These are phyloP conservation scores for Sequoiadendron giganteum DNA, from an alignment of 75 land plant species.

Conservation along the genomic window DNA sequence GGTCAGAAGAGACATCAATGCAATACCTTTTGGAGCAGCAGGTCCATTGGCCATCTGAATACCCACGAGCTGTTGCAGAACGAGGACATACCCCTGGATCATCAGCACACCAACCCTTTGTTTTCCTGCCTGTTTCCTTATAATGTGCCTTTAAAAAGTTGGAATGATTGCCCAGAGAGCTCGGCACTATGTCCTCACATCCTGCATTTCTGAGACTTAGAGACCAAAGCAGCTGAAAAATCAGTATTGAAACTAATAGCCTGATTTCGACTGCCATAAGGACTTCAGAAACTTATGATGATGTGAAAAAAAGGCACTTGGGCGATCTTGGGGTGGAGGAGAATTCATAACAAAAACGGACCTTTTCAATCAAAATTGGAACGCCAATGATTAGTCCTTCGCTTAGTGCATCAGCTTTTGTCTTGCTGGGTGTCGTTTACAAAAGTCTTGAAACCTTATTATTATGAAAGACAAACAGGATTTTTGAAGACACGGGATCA, in stretches of 20 bases:
- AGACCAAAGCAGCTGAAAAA: not conserved
- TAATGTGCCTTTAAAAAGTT: not conserved
- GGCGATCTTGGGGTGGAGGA: too few species aligned
- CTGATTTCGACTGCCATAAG: not conserved
- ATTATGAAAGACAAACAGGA: too few species aligned
- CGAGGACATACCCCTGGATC: not conserved
- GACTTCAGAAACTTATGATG: too few species aligned
- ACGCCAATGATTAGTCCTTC: too few species aligned
- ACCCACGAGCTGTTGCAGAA: not conserved
- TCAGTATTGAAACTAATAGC: not conserved
- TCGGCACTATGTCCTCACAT: not conserved
- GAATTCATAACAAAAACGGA: too few species aligned
- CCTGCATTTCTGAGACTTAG: not conserved
- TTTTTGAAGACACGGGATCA: too few species aligned
- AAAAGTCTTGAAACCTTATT: too few species aligned
- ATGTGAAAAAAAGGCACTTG: too few species aligned
- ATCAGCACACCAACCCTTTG: not conserved
- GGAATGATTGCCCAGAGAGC: not conserved
- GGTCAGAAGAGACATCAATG: not conserved
- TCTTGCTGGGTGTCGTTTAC: too few species aligned
- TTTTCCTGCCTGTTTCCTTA: not conserved
- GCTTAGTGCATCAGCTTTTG: too few species aligned
- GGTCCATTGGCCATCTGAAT: not conserved
- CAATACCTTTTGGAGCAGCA: constrained; percentile 1
- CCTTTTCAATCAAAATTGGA: too few species aligned